These are phyloP conservation scores for Pyracantha coccinea DNA, from an alignment of 331 rosid genomes.

Conservation along the genomic window DNA sequence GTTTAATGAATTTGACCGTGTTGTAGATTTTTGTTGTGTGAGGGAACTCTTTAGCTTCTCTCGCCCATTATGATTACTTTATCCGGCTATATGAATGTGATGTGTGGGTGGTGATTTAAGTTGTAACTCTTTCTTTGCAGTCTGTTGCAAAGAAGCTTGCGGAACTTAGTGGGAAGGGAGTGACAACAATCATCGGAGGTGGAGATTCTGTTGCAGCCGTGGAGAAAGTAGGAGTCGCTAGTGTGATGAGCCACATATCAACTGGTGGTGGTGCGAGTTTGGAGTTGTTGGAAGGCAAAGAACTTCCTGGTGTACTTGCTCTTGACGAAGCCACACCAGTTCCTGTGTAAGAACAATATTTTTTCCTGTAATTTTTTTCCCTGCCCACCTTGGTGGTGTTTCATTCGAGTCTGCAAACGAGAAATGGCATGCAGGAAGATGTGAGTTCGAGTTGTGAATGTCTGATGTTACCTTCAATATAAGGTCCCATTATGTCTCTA, in stretches of 20 bases:
- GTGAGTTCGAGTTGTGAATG: slow-evolving; percentile 41
- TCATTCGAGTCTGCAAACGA: slow-evolving; percentile 37
- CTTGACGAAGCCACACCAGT: slow-evolving; percentile 82
- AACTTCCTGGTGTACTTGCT: slow-evolving; percentile 96
- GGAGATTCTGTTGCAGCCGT: slow-evolving; percentile 99
- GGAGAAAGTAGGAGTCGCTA: slow-evolving; percentile 97
- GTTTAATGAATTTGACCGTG: background rate
- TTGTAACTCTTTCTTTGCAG: slow-evolving; percentile 34
- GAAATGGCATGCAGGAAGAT: slow-evolving; percentile 36
- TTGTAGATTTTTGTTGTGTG: background rate
- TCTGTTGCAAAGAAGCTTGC: slow-evolving; percentile 90
- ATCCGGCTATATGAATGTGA: background rate
- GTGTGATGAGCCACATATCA: slow-evolving; percentile 96
- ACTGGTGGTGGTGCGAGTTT: slow-evolving; percentile 99
- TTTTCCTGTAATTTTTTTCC: slow-evolving; percentile 16
- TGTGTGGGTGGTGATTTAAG: background rate
- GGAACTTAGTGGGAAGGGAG: slow-evolving; percentile 91
- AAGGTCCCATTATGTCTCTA: background rate
- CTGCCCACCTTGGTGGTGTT: slow-evolving; percentile 13
- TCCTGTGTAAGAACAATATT: slow-evolving; percentile 48
- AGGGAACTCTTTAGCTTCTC: background rate
- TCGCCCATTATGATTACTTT: background rate
- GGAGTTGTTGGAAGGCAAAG: slow-evolving; percentile 98
- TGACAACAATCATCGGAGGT: slow-evolving; percentile 97
- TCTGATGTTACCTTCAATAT: slow-evolving; percentile 16